Conservation (phyloP, 1,284 basidiomycete species). For the Crucibulum parvulum region DNA sequence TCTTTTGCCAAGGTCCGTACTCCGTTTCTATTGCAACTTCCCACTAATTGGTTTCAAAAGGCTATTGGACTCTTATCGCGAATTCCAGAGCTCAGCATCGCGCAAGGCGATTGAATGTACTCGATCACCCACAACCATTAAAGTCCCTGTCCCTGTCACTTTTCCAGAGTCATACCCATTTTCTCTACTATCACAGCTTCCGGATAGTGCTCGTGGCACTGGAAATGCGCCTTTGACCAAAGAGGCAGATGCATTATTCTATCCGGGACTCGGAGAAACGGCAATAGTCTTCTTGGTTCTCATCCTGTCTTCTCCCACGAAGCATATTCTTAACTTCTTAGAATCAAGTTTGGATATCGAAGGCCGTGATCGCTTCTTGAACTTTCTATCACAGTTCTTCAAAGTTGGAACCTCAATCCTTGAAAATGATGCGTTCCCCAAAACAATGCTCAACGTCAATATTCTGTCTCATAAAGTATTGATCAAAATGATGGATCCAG, state of each 20-base stretch:
- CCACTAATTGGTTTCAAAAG: constrained; percentile 42
- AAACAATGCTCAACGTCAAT: constrained; percentile 92
- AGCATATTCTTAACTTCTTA: constrained; percentile 83
- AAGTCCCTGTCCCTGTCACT: constrained; percentile 76
- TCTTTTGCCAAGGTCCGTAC: constrained; percentile 80
- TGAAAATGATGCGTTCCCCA: constrained; percentile 89
- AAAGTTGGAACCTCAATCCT: constrained; percentile 85
- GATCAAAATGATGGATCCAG: constrained; percentile 88
- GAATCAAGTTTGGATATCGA: constrained; percentile 86
- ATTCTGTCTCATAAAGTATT: constrained; percentile 90
- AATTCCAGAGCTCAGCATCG: constrained; percentile 77
- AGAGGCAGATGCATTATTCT: constrained; percentile 64
- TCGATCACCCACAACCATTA: constrained; percentile 65
- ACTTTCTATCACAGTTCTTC: constrained; percentile 82
- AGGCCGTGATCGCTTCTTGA: constrained; percentile 79
- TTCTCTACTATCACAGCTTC: constrained; percentile 76
- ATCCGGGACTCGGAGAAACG: constrained; percentile 86
- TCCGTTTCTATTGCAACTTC: constrained; percentile 15
- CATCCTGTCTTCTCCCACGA: constrained; percentile 80
- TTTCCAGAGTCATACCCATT: constrained; percentile 97
- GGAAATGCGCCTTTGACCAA: constrained; percentile 44
- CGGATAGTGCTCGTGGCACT: constrained; percentile 57
- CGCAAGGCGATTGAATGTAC: constrained; percentile 75
- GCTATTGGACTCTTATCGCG: constrained; percentile 87
- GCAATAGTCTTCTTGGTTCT: constrained; percentile 88